Conservation (phyloP, 192 early-diverging fungal genomes). For the Haplosporangium gracile region DNA sequence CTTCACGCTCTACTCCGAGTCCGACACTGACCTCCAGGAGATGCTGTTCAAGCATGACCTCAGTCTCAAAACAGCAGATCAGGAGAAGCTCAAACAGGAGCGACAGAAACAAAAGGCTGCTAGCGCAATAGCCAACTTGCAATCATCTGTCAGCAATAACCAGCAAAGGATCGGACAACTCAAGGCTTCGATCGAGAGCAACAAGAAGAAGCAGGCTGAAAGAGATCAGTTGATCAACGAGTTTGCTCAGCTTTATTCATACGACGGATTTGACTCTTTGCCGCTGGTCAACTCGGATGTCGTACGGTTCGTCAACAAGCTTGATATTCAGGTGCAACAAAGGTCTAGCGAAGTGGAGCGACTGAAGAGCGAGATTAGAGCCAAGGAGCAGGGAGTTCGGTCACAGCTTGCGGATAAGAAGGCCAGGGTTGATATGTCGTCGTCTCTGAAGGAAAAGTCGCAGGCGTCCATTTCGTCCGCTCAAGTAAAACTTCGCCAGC, state of each 20-base stretch:
- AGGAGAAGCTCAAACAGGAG: conserved; percentile 34
- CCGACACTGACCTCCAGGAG: conserved; percentile 71
- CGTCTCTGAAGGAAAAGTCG: conserved; percentile 25
- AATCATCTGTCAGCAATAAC: conserved; percentile 42
- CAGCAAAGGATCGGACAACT: conserved; percentile 64
- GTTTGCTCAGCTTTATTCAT: conserved; percentile 52
- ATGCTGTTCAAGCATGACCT: conserved; percentile 65
- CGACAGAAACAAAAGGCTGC: conserved; percentile 26
- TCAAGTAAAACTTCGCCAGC: conserved; percentile 26
- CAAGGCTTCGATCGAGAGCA: conserved; percentile 61
- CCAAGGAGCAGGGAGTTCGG: conserved; percentile 30
- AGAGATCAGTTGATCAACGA: conserved; percentile 59
- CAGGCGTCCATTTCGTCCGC: conserved; percentile 31
- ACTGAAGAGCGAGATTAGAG: conserved; percentile 30
- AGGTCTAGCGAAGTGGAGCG: conserved; percentile 19
- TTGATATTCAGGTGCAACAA: conserved; percentile 56
- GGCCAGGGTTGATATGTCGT: conserved; percentile 37
- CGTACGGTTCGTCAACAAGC: conserved; percentile 57
- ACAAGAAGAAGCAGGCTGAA: conserved; percentile 56
- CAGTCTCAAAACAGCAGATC: conserved; percentile 49
- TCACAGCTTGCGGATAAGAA: conserved; percentile 30
- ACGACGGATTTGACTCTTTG: conserved; percentile 53
- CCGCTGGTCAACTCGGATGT: conserved; percentile 58
- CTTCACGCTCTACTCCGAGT: conserved; percentile 58
- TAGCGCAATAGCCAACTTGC: conserved; percentile 47